Percentiles rank a stretch among this genome's conserved stretches.
Evolutionary conservation across 129 eudicot species (phyloP).

Genomic region (Centella asiatica): DNA sequence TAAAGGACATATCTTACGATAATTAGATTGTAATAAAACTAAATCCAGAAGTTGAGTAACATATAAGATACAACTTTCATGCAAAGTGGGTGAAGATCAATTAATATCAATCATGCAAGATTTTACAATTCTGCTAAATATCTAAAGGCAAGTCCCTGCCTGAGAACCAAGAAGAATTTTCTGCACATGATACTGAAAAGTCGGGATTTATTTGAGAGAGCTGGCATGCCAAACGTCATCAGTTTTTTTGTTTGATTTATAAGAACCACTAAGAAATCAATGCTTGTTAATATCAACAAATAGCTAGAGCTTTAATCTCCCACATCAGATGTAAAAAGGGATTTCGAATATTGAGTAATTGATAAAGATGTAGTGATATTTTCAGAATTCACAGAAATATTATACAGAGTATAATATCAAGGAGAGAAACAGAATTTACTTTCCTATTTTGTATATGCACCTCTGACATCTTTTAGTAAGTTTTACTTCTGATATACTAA

Average conservation of each 20-base stretch:
- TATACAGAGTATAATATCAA: not conserved
- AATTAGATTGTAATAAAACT: not conserved
- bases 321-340: not conserved
- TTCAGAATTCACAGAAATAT: too few relatives aligned
- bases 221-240: not conserved
- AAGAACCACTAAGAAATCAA: not conserved
- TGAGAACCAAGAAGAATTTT: too few relatives aligned
- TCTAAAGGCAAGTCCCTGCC: not conserved
- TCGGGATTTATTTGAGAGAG: not conserved
- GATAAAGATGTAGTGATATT: not conserved
- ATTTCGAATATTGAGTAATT: not conserved
- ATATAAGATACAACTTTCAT: not conserved
- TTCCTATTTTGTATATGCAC: not conserved
- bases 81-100: not conserved
- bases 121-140: not conserved
- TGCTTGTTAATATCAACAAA: too few relatives aligned
- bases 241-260: not conserved
- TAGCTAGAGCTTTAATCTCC: too few relatives aligned
- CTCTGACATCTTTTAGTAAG: not conserved
- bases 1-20: not conserved
- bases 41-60: not conserved
- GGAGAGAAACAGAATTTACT: not conserved
- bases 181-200: not conserved
- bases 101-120: not conserved
- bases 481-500: too few relatives aligned